phyloP scores from a whole-genome alignment of 805 yeast species.

The Ogataea philodendri region DNA sequence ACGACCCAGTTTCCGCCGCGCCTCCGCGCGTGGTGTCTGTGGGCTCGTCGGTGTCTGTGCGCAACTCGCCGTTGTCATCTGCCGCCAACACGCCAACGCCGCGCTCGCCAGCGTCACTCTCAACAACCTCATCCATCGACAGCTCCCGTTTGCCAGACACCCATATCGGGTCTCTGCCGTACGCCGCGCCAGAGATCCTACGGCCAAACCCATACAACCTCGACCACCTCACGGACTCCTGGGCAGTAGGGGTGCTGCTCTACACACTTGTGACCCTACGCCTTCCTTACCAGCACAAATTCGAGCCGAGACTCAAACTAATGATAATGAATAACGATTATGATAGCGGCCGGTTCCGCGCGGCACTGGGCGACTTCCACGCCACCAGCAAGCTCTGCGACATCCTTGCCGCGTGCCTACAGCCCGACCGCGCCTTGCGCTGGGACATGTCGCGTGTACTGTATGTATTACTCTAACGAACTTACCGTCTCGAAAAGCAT shows the following conservation, averaged over 20 bases:
- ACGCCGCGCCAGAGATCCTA: slow-evolving; percentile 86
- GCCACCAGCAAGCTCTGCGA: slow-evolving; percentile 13
- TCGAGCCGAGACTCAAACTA: slow-evolving; percentile 74
- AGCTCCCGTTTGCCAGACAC: slow-evolving; percentile 47
- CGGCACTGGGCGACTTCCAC: slow-evolving; percentile 23
- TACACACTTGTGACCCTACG: slow-evolving; percentile 72
- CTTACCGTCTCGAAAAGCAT: slow-evolving; percentile 38
- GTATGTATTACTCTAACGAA: slow-evolving; percentile 26
- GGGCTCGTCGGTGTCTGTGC: slow-evolving; percentile 2
- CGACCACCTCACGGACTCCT: slow-evolving; percentile 74
- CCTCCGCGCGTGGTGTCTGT: neutral
- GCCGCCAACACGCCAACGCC: slow-evolving; percentile 7
- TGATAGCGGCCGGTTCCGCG: slow-evolving; percentile 43
- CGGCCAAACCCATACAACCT: slow-evolving; percentile 55
- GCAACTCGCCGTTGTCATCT: slow-evolving; percentile 8
- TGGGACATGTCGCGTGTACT: slow-evolving; percentile 7
- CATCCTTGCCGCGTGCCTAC: slow-evolving; percentile 54
- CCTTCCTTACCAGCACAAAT: slow-evolving; percentile 81
- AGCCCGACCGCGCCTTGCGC: slow-evolving; percentile 43
- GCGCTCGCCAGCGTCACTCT: slow-evolving; percentile 7
- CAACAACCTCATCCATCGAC: slow-evolving; percentile 9
- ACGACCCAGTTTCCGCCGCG: slow-evolving; percentile 5
- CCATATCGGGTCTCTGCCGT: slow-evolving; percentile 87
- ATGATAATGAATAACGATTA: slow-evolving; percentile 68
- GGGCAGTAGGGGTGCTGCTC: slow-evolving; percentile 85